A percentile compares a stretch with the other conserved stretches of the same genome.
Conservation (phyloP, 192 early-diverging fungal species). For the Coemansia sp. region DNA sequence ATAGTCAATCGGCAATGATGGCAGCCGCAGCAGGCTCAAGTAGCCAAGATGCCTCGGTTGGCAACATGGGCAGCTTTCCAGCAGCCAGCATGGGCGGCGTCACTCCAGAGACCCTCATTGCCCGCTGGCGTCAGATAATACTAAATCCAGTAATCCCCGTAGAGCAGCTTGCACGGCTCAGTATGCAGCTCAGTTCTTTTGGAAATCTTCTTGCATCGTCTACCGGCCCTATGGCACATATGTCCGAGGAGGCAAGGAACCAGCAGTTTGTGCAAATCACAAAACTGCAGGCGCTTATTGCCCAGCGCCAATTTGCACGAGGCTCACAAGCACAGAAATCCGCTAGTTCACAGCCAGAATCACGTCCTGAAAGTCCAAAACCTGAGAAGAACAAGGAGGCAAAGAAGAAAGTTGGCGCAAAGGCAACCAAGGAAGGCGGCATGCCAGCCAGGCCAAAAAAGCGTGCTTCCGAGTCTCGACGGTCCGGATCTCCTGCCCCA, state of each 20-base stretch:
- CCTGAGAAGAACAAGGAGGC: conserved; percentile 18
- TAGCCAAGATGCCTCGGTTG: neutral
- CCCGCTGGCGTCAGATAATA: conserved; percentile 53
- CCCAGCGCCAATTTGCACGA: conserved; percentile 40
- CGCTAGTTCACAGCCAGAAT: conserved; percentile 23
- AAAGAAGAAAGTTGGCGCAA: conserved; percentile 14
- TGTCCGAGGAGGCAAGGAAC: conserved; percentile 33
- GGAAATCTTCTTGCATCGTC: conserved; percentile 23
- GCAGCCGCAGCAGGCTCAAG: neutral
- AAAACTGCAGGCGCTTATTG: conserved; percentile 47
- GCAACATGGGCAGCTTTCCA: neutral
- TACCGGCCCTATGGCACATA: conserved; percentile 13
- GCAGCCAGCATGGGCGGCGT: neutral
- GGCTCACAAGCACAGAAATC: conserved; percentile 7
- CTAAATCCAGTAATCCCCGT: conserved; percentile 31
- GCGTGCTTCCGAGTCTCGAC: conserved; percentile 25
- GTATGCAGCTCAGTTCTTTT: conserved; percentile 50
- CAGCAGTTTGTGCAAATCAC: conserved; percentile 46
- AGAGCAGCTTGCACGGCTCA: conserved; percentile 43
- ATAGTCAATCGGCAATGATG: conserved; percentile 7
- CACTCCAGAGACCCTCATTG: conserved; percentile 17
- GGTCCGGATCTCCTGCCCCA: conserved; percentile 36
- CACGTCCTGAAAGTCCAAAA: conserved; percentile 36
- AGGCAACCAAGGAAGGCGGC: conserved; percentile 1
- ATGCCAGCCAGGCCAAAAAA: conserved; percentile 24